Evolutionary conservation across 768 basidiomycete genomes (phyloP), one percentile per base, ranked within the genome.

Genomic region (Rhizopogon roseolus): DNA sequence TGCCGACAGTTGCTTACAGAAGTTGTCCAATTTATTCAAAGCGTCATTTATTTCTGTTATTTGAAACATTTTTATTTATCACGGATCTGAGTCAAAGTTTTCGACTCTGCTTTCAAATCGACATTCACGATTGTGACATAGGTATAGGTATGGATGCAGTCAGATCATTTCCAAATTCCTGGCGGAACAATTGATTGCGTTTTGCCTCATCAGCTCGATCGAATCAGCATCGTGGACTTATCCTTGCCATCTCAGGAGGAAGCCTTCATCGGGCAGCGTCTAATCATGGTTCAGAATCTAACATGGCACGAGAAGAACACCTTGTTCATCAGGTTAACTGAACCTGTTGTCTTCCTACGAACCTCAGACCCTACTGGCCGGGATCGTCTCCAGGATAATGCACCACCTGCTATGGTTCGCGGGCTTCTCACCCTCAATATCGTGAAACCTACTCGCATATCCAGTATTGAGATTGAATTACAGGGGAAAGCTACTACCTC

Each of bases 391-490:
- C 60, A 66, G 19, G 60, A 71, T 3, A 64, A 68, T 19, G 82
- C 84, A 3, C 77, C 87, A 1, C 81, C 84, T 0, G 77, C 85
- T 13, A 70, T 86, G 58, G 73, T 90, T 6, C 72, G 89, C 56
- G 88, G 86, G 1, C 66, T 90, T 4, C 73, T 90, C 53, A 81
- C 80, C 3, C 70, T 90, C 25, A 73, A 76, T 34, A 71, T 90
- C 17, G 72, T 71, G 32, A 97, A 97, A 67, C 86, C 95, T 1
- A 93, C 84, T 50, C 84, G 81, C 60, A 88, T 99, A 57, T 86
- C 88, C 38, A 90, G 82, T 59, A 94, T 99, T 50, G 86, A 88
- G 50, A 77, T 95, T 41, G 85, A 88, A 64, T 71, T 98, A 28
- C 74, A 81, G 29, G 95, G 90, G 4, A 82, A 78, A 52, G 74